Evolutionary conservation across 164 flowering plant species (phyloP).

Genomic region (Chimonanthus praecox): DNA sequence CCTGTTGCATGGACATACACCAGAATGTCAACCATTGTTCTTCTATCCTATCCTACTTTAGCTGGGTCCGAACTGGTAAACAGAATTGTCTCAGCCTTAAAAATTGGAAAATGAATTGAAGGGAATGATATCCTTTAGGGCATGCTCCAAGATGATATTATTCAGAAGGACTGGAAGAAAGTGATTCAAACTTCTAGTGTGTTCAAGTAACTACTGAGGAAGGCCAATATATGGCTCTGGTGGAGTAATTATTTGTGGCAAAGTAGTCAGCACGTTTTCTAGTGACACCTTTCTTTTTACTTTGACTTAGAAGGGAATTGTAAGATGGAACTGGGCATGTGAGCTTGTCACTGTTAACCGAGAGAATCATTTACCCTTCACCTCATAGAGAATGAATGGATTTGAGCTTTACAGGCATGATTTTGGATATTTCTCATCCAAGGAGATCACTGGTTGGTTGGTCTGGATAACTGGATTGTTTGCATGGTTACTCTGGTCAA

Average conservation of each 20-base stretch:
- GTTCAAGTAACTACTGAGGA: no score
- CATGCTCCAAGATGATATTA: no score
- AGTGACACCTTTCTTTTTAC: no score
- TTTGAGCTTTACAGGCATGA: neutral
- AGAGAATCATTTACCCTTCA: neutral
- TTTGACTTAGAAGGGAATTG: neutral
- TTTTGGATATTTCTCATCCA: neutral
- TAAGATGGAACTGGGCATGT: neutral
- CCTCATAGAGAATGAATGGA: neutral
- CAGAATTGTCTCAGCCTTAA: neutral
- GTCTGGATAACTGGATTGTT: neutral
- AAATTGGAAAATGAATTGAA: neutral
- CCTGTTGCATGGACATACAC: slow-evolving; percentile 33
- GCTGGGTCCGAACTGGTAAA: neutral
- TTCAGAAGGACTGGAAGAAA: no score
- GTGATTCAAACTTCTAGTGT: no score
- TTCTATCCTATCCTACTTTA: neutral
- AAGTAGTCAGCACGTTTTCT: no score
- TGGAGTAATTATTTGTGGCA: no score
- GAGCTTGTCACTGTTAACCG: neutral
- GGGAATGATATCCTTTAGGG: neutral
- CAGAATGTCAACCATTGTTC: neutral
- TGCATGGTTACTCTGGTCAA: neutral
- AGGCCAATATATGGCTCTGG: no score
- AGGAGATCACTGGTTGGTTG: neutral